A percentile compares a stretch with the other conserved stretches of the same genome.
Conservation (phyloP, 2,329 filamentous ascomycete genomes). For the Septoria linicola region DNA sequence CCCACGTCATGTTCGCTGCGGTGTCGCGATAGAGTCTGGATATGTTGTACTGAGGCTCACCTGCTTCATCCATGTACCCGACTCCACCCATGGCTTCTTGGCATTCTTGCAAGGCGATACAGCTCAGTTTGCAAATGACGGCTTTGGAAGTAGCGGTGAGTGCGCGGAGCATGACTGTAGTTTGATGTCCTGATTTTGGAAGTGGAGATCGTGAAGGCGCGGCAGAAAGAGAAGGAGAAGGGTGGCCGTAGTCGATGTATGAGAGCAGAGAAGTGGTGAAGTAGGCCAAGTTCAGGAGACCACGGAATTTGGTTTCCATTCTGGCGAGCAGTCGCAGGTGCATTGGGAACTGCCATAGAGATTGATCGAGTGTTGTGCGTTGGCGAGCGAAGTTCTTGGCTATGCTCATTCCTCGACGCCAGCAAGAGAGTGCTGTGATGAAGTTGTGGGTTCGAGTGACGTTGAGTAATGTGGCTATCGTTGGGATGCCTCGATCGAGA, state of each 20-base stretch:
- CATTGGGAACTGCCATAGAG: constrained; percentile 20
- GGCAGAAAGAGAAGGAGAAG: background rate
- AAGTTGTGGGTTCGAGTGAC: constrained; percentile 58
- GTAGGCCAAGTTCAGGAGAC: constrained; percentile 21
- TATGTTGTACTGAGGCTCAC: constrained; percentile 64
- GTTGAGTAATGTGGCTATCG: constrained; percentile 53
- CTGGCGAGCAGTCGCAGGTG: constrained; percentile 21
- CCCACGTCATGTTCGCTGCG: constrained; percentile 65
- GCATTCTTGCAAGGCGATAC: constrained; percentile 22
- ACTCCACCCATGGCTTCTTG: constrained; percentile 56
- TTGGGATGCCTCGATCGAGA: constrained; percentile 22
- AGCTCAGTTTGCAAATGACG: constrained; percentile 20
- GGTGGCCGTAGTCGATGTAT: constrained; percentile 21
- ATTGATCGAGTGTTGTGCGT: constrained; percentile 17
- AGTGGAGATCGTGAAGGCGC: constrained; percentile 8
- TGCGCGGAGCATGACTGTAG: constrained; percentile 20
- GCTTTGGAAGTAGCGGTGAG: constrained; percentile 25
- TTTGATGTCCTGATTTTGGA: constrained; percentile 13
- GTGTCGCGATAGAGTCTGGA: constrained; percentile 65
- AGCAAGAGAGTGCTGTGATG: constrained; percentile 22
- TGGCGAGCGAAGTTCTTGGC: constrained; percentile 20
- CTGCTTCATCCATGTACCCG: constrained; percentile 60
- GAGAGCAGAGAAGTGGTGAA: constrained; percentile 25
- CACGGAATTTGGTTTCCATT: constrained; percentile 19
- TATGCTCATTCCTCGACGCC: constrained; percentile 25